Percentiles rank a stretch among this genome's conserved stretches.
Evolutionary conservation across 371 early-diverging fungal genomes (phyloP).

Genomic region (Parasitella parasitica): DNA sequence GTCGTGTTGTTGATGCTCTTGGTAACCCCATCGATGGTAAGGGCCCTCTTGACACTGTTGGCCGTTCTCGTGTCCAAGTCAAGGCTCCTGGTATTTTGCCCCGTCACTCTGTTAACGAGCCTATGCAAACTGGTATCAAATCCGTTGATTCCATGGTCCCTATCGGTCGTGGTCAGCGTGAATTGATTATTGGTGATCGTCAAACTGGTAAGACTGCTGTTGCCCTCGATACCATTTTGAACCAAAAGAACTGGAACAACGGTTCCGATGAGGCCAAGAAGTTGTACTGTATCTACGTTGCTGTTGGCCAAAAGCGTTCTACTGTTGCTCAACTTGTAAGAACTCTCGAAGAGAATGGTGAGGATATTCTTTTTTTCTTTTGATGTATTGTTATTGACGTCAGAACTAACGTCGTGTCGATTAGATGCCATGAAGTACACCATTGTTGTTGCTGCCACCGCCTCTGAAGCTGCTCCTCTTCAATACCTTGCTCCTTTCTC

Average conservation of each 20-base stretch:
- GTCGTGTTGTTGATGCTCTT: constrained; percentile 96
- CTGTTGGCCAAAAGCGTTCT: constrained; percentile 96
- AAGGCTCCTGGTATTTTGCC: constrained; percentile 98
- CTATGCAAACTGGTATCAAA: constrained; percentile 98
- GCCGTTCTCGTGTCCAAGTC: constrained; percentile 89
- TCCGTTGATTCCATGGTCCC: constrained; percentile 98
- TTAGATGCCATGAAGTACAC: constrained; percentile 77
- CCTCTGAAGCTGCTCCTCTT: constrained; percentile 94
- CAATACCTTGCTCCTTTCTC: constrained; percentile 97
- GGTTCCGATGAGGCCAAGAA: constrained; percentile 45
- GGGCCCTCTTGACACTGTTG: constrained; percentile 84
- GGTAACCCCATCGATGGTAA: constrained; percentile 98
- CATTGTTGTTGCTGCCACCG: constrained; percentile 94
- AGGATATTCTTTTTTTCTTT: no score
- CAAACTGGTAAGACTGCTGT: constrained; percentile 98
- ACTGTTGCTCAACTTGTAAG: constrained; percentile 97
- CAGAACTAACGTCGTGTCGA: background rate
- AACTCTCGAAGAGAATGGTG: constrained; percentile 87
- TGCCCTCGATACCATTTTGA: constrained; percentile 93
- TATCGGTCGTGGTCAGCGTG: constrained; percentile 98
- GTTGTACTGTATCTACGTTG: constrained; percentile 97
- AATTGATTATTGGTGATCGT: constrained; percentile 98
- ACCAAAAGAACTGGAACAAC: constrained; percentile 95
- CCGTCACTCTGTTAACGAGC: constrained; percentile 95
- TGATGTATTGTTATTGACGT: no score